phyloP scores from a whole-genome alignment of 2,329 filamentous ascomycete species.

The Pyrenophora tritici-repentis region DNA sequence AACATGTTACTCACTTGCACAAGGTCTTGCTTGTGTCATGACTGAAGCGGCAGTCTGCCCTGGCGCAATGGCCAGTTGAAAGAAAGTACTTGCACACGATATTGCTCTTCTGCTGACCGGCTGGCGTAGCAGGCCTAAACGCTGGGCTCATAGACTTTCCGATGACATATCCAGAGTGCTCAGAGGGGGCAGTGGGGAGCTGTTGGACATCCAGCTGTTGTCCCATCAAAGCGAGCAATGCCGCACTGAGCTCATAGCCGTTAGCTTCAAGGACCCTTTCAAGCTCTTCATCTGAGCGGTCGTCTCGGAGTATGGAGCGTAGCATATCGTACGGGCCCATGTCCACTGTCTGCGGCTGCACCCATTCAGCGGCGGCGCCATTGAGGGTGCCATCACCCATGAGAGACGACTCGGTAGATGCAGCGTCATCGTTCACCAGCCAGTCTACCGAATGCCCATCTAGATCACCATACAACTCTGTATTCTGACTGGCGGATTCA shows the following conservation, averaged over 20 bases:
- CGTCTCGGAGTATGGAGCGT: conserved; percentile 87
- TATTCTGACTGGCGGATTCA: conserved; percentile 71
- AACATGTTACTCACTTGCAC: conserved; percentile 79
- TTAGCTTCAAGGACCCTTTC: conserved; percentile 87
- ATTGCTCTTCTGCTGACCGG: conserved; percentile 76
- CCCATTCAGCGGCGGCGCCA: conserved; percentile 80
- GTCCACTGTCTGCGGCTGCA: conserved; percentile 71
- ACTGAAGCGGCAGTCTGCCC: conserved; percentile 95
- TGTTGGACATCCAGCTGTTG: conserved; percentile 61
- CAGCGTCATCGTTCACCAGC: conserved; percentile 87
- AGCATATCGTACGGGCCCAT: conserved; percentile 99
- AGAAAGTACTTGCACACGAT: conserved; percentile 98
- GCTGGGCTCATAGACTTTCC: conserved; percentile 85
- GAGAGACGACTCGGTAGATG: conserved; percentile 75
- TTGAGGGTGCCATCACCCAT: conserved; percentile 73
- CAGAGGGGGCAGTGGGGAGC: conserved; percentile 53
- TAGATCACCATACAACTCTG: conserved; percentile 87
- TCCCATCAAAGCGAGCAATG: conserved; percentile 87
- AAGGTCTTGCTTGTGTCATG: conserved; percentile 95
- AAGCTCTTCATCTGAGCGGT: conserved; percentile 90
- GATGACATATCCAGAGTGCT: conserved; percentile 73
- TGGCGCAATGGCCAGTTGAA: conserved; percentile 90
- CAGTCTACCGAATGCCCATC: conserved; percentile 96
- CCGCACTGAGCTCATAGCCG: conserved; percentile 90
- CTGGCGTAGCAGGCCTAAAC: conserved; percentile 75